Percentiles rank a stretch among this genome's conserved stretches.
Conservation (phyloP, 139 green algal species). For the Volvox reticuliferus region DNA sequence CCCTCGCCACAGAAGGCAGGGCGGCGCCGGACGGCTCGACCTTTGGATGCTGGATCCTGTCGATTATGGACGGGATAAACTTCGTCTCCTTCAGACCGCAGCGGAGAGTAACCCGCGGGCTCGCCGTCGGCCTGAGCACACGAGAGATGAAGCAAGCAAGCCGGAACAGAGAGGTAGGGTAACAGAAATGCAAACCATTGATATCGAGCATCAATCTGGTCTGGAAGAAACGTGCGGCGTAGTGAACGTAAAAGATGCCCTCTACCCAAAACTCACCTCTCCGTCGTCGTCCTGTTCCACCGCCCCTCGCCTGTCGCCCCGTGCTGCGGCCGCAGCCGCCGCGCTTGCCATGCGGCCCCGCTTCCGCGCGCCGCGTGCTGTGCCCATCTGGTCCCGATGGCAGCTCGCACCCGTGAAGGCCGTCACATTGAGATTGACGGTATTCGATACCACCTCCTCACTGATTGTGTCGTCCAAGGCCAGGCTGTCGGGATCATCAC, state of each 20-base stretch:
- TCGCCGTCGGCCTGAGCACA: background rate
- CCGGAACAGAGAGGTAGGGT: background rate
- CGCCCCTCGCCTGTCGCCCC: background rate
- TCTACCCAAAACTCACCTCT: background rate
- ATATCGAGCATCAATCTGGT: too few species aligned
- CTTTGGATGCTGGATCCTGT: background rate
- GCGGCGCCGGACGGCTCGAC: too few species aligned
- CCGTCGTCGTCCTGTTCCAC: background rate
- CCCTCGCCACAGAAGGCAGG: background rate
- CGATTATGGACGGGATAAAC: background rate
- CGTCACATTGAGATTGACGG: slow-evolving; percentile 33
- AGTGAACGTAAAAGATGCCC: background rate
- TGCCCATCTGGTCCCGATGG: background rate
- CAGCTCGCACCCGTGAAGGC: slow-evolving; percentile 47
- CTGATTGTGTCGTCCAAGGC: slow-evolving; percentile 30
- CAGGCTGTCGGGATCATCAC: background rate
- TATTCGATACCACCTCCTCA: slow-evolving; percentile 60
- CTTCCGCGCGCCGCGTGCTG: slow-evolving; percentile 15
- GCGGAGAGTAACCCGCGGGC: background rate
- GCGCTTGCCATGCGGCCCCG: background rate
- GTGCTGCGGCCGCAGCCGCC: background rate
- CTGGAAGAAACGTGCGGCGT: too few species aligned
- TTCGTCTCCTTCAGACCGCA: background rate
- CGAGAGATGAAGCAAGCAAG: background rate
- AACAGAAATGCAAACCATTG: too few species aligned